Evolutionary conservation across 371 early-diverging fungal genomes (phyloP), one percentile per base, ranked within the genome.

Genomic region (Ordospora colligata): DNA sequence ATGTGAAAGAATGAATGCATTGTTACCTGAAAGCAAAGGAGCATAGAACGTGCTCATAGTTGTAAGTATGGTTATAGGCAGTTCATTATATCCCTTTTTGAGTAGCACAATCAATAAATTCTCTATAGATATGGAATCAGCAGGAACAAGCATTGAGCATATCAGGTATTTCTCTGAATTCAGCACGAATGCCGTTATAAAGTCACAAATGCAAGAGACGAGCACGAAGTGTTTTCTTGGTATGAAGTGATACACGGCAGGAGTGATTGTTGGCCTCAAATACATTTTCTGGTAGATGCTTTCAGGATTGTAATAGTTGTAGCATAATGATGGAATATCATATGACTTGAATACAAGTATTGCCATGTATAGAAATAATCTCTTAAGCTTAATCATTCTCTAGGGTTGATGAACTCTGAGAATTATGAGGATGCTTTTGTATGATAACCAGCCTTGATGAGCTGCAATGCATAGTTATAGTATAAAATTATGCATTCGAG

Each of bases 91-190:
- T 27, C n/a, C 32, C 14, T 58, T 58, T 17, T 37, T 19, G 9
- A 58, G 12, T 12, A 58, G 0, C 37, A 32, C 58, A 58, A 58
- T 27, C 9, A 51, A 17, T 17, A 58, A 40, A 19, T 58, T 58
- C 17, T 58, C 58, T 37, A 58, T 58, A 37, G 58, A 58, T 58
- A 58, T 58, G 6, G 40, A 1, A 37, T 58, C 58, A 7, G 58
- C 58, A 37, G 58, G 58, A 37, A 58, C 17, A n/a, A 58, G 12
- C 17, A 40, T 37, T 6, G 58, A 58, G 37, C 40, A 58, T 58
- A 58, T 58, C 12, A 58, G 40, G 58, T 58, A 58, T 17, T 37
- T 58, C 40, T 58, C 58, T n/a, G 58, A 58, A 37, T 37, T 37
- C 17, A 58, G 14, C 37, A 58, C 17, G 17, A 27, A 37, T 14